Evolutionary conservation across 1,139 yeast genomes (phyloP).

Genomic region (Hyphopichia burtonii): DNA sequence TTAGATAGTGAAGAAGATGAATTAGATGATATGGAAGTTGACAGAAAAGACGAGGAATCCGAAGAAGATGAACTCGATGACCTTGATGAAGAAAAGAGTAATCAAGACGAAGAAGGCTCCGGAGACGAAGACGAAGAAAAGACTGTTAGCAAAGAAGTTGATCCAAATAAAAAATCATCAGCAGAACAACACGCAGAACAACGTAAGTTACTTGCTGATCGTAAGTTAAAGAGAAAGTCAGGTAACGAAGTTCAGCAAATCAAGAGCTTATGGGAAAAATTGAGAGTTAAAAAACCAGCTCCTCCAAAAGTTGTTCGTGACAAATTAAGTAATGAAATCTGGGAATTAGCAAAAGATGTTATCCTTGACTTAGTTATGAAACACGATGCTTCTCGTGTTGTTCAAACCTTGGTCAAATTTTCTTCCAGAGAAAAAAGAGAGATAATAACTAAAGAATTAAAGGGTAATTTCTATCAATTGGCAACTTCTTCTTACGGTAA

Average conservation of each 20-base stretch:
- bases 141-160: conserved; percentile 17
- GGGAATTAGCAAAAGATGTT: conserved; percentile 77
- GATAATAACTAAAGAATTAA: conserved; percentile 63
- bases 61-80: conserved; percentile 18
- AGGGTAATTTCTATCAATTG: conserved; percentile 74
- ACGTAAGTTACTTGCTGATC: conserved; percentile 71
- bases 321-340: conserved; percentile 77
- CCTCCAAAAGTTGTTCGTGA: conserved; percentile 77
- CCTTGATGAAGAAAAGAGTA: conserved; percentile 15
- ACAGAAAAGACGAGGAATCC: conserved; percentile 8
- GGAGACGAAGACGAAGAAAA: conserved; percentile 14
- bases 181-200: conserved; percentile 83
- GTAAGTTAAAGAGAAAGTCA: conserved; percentile 83
- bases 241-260: conserved; percentile 85
- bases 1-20: conserved; percentile 18
- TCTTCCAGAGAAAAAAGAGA: conserved; percentile 80
- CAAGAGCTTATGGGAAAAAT: conserved; percentile 86
- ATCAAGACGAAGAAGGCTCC: conserved; percentile 1
- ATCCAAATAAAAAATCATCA: conserved; percentile 51
- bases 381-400: conserved; percentile 96
- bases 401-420: conserved; percentile 88
- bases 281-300: conserved; percentile 83
- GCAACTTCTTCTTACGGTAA: conserved; percentile 95
- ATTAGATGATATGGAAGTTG: conserved; percentile 11
- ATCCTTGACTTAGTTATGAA: conserved; percentile 84